phyloP scores from a whole-genome alignment of 192 early-diverging fungal genomes.

The Entophlyctis luteolus region DNA sequence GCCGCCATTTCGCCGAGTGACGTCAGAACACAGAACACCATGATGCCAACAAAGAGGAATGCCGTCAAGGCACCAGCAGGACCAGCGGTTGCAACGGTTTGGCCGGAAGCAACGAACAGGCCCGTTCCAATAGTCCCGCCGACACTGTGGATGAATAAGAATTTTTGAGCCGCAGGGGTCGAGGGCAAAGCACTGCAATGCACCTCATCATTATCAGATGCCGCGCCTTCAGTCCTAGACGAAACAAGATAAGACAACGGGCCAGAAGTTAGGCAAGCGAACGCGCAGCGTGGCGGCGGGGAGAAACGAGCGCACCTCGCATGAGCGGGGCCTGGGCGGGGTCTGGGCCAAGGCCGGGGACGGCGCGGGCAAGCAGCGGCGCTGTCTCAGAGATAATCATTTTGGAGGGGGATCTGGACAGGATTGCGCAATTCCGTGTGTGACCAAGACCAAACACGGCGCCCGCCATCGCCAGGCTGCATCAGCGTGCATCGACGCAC shows the following conservation, averaged over 20 bases:
- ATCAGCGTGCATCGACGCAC: too few relatives aligned
- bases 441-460: neutral
- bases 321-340: neutral
- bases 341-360: neutral
- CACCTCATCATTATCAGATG: constrained; percentile 33
- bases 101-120: constrained; percentile 52
- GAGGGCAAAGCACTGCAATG: neutral
- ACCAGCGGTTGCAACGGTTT: constrained; percentile 69
- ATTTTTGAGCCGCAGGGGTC: neutral
- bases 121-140: constrained; percentile 68
- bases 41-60: constrained; percentile 57
- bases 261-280: constrained; percentile 1
- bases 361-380: neutral
- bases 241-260: neutral
- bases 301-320: neutral
- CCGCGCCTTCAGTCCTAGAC: constrained; percentile 12
- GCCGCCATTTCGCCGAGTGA: constrained; percentile 86
- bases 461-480: too few relatives aligned
- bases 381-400: neutral
- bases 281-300: neutral
- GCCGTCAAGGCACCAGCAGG: constrained; percentile 75
- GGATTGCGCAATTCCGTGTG: neutral
- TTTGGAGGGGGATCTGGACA: neutral
- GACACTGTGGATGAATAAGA: constrained; percentile 52
- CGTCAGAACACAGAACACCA: constrained; percentile 60